phyloP scores from a whole-genome alignment of 371 early-diverging fungal genomes.

The Ecytonucleospora hepatopenaei region DNA sequence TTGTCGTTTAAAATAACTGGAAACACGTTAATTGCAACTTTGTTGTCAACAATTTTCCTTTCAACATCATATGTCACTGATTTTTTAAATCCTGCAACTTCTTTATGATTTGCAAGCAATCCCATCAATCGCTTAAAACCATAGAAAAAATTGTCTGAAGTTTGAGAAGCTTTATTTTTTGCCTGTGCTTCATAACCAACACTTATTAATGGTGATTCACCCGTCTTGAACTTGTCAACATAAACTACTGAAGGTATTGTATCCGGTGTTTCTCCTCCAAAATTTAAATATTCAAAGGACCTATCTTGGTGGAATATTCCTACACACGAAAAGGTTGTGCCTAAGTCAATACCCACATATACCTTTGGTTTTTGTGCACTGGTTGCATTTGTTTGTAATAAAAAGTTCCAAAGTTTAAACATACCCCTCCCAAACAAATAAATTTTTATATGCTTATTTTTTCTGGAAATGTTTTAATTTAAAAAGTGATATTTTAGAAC shows the following conservation, averaged over 20 bases:
- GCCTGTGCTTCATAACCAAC: constrained; percentile 14
- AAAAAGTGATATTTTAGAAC: neutral
- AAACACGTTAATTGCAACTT: neutral
- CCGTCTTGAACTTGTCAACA: constrained; percentile 57
- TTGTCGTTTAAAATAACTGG: constrained; percentile 1
- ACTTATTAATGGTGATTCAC: neutral
- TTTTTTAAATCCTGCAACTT: neutral
- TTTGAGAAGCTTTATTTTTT: constrained; percentile 1
- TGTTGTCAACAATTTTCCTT: neutral
- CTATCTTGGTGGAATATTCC: constrained; percentile 66
- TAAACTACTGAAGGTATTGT: constrained; percentile 82
- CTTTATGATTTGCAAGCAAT: neutral
- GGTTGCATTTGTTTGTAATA: neutral
- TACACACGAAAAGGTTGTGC: constrained; percentile 96
- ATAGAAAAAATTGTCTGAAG: constrained; percentile 9
- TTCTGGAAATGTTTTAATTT: neutral
- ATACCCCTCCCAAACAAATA: neutral
- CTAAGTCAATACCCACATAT: constrained; percentile 64
- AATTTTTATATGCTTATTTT: neutral
- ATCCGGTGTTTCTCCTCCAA: constrained; percentile 74
- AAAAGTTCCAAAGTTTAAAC: neutral
- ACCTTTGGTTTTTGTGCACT: neutral
- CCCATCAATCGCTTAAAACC: constrained; percentile 39
- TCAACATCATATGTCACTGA: constrained; percentile 10
- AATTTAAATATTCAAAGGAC: neutral